A percentile compares a stretch with the other conserved stretches of the same genome.
These are phyloP conservation scores for Theileria sp. DNA, from an alignment of 169 alveolate genomes.

Conservation along the genomic window DNA sequence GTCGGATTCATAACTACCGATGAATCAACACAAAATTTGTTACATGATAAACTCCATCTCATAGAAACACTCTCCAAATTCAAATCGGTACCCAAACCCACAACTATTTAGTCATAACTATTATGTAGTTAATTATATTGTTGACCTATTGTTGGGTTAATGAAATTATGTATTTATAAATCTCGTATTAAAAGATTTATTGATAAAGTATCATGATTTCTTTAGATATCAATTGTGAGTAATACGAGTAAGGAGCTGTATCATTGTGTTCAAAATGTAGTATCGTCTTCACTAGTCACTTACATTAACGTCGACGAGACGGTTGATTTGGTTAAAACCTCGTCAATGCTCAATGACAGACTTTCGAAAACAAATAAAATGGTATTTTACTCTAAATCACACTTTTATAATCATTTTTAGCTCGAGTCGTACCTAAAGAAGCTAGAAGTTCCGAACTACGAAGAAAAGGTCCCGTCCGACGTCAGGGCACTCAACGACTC, in stretches of 20 bases:
- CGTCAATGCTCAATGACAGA: constrained; percentile 39
- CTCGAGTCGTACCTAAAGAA: constrained; percentile 74
- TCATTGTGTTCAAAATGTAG: constrained; percentile 56
- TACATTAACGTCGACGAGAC: constrained; percentile 49
- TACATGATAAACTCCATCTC: constrained; percentile 61
- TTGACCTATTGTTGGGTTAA: neutral
- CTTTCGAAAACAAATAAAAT: constrained; percentile 39
- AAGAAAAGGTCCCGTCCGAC: constrained; percentile 80
- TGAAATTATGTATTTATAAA: neutral
- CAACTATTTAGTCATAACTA: too few species aligned
- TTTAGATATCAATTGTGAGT: constrained; percentile 35
- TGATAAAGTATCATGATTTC: neutral
- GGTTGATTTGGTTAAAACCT: constrained; percentile 60
- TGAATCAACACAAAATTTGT: constrained; percentile 34
- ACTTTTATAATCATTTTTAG: constrained; percentile 21
- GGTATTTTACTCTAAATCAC: constrained; percentile 14
- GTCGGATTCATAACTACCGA: constrained; percentile 68
- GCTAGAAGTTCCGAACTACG: constrained; percentile 76
- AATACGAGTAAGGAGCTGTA: constrained; percentile 26
- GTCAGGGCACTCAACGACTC: constrained; percentile 75
- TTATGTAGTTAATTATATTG: neutral
- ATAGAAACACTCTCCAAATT: constrained; percentile 61
- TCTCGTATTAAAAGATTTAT: too few species aligned
- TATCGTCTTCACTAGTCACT: constrained; percentile 22
- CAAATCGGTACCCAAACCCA: constrained; percentile 44